A percentile compares a stretch with the other conserved stretches of the same genome.
phyloP scores from a whole-genome alignment of 371 early-diverging fungal species.

The Mucor velutinosus region DNA sequence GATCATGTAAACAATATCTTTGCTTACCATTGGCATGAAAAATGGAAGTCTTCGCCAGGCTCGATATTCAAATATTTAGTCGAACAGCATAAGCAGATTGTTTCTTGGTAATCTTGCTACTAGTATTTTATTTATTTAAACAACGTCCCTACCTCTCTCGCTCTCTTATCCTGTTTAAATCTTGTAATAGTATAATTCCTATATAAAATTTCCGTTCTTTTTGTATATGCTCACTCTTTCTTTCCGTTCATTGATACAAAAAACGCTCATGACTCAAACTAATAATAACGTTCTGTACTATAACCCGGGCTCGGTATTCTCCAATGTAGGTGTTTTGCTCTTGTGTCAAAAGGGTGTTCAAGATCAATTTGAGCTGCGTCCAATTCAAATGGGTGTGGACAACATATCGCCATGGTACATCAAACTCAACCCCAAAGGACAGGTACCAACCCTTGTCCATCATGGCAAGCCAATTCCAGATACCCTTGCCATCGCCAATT shows the following conservation, averaged over 20 bases:
- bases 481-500: slow-evolving; percentile 13
- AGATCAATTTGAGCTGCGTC: slow-evolving; percentile 13
- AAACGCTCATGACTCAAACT: background rate
- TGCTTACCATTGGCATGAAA: slow-evolving; percentile 34
- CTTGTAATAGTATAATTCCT: background rate
- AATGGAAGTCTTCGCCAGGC: slow-evolving; percentile 29
- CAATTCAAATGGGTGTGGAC: slow-evolving; percentile 14
- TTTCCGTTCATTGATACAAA: background rate
- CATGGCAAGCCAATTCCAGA: slow-evolving; percentile 9
- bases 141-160: background rate
- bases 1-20: slow-evolving; percentile 21
- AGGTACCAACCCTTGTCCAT: slow-evolving; percentile 15
- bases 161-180: background rate
- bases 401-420: slow-evolving; percentile 26
- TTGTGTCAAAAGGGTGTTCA: slow-evolving; percentile 11
- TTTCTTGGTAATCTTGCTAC: slow-evolving; percentile 6
- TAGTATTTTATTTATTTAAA: background rate
- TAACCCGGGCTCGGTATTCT: slow-evolving; percentile 11
- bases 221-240: background rate
- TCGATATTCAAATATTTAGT: slow-evolving; percentile 26
- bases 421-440: slow-evolving; percentile 19
- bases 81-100: slow-evolving; percentile 4
- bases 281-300: slow-evolving; percentile 5
- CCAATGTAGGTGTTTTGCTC: slow-evolving; percentile 10
- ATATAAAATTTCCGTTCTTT: background rate